Percentiles rank a stretch among this genome's conserved stretches.
Conservation (phyloP, 805 yeast genomes). For the Saccharomycopsis babjevae region DNA sequence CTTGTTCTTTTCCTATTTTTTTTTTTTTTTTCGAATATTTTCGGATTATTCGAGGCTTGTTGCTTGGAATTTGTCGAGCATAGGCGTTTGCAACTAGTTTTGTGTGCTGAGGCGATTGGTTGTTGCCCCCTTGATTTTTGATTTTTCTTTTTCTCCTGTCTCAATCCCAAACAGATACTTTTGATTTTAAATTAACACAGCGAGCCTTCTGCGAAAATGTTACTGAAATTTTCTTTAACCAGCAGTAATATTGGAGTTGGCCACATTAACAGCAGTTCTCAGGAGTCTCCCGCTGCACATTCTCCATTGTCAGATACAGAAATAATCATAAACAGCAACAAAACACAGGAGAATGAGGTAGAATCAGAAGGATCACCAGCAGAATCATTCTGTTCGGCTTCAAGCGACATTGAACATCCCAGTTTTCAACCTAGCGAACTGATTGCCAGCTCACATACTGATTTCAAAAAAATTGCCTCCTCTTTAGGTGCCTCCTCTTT, state of each 20-base stretch:
- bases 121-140: too few relatives aligned
- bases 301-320: neutral
- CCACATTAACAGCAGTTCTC: neutral
- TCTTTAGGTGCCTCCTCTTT: neutral
- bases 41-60: too few relatives aligned
- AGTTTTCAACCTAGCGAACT: neutral
- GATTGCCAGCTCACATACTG: neutral
- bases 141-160: neutral
- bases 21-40: too few relatives aligned
- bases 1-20: too few relatives aligned
- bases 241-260: neutral
- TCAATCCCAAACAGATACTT: neutral
- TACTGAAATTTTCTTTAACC: neutral
- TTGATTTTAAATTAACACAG: neutral
- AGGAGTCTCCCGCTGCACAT: neutral
- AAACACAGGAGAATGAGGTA: neutral
- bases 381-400: slow-evolving; percentile 13
- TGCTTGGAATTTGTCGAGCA: too few relatives aligned
- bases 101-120: too few relatives aligned
- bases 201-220: neutral
- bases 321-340: neutral
- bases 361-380: slow-evolving; percentile 5
- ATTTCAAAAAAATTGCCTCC: neutral
- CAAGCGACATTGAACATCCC: neutral
- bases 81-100: too few relatives aligned